Percentiles rank a stretch among this genome's conserved stretches.
phyloP scores from a whole-genome alignment of 2,329 filamentous ascomycete species.

The Mycosphaerella arachidis region DNA sequence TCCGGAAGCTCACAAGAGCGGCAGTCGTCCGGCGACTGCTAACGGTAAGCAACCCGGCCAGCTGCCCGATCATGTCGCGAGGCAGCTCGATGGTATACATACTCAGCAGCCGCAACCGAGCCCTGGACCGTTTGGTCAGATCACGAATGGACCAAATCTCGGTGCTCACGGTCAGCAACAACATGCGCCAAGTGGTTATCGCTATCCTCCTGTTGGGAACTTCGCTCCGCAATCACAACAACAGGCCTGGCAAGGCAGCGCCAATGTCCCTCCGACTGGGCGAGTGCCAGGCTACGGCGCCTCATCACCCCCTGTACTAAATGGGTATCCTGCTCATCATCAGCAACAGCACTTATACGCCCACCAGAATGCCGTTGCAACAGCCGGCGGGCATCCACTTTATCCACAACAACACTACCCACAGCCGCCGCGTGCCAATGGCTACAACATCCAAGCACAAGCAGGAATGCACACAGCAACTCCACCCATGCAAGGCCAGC shows the following conservation, averaged over 20 bases:
- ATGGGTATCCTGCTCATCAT: constrained; percentile 24
- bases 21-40: constrained; percentile 18
- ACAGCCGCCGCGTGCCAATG: constrained; percentile 6
- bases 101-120: constrained; percentile 10
- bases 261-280: constrained; percentile 19
- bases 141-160: constrained; percentile 42
- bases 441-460: constrained; percentile 6
- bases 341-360: constrained; percentile 31
- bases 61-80: constrained; percentile 25
- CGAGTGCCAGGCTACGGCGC: constrained; percentile 19
- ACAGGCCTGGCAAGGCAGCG: constrained; percentile 28
- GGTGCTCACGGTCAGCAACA: constrained; percentile 43
- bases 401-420: constrained; percentile 14
- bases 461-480: background rate
- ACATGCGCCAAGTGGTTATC: constrained; percentile 37
- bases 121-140: constrained; percentile 22
- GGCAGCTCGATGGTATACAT: constrained; percentile 23
- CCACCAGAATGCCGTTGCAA: constrained; percentile 32
- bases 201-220: constrained; percentile 28
- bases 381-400: constrained; percentile 23
- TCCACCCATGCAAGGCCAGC: constrained; percentile 7
- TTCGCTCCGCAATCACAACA: constrained; percentile 29
- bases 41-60: constrained; percentile 14
- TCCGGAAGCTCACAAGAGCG: constrained; percentile 21
- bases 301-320: constrained; percentile 15